Conservation (phyloP, 1,284 basidiomycete species). For the Earliella scabrosa region DNA sequence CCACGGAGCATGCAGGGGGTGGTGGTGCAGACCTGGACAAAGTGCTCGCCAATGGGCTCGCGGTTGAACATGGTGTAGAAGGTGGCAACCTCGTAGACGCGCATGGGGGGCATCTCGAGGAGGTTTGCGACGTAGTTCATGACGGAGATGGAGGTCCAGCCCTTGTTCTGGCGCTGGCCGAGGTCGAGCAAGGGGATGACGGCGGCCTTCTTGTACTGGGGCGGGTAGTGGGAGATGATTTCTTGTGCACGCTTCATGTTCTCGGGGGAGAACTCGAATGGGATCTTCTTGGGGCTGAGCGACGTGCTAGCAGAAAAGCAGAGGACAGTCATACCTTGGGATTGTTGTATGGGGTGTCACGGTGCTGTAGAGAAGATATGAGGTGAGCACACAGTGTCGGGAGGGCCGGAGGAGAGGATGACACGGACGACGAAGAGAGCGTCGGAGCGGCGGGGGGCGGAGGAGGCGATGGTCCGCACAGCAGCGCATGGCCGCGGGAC, state of each 20-base stretch:
- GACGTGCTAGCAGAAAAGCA: too few species aligned
- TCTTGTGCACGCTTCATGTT: slow-evolving; percentile 87
- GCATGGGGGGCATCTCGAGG: slow-evolving; percentile 96
- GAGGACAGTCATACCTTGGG: slow-evolving; percentile 68
- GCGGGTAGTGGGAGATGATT: slow-evolving; percentile 92
- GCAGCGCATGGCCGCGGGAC: slow-evolving; percentile 20
- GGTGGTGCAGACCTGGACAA: slow-evolving; percentile 98
- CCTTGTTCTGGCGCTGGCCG: slow-evolving; percentile 96
- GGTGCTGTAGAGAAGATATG: slow-evolving; percentile 62
- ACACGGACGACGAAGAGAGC: slow-evolving; percentile 57
- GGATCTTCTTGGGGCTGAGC: slow-evolving; percentile 60
- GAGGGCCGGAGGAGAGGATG: slow-evolving; percentile 2
- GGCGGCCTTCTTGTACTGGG: slow-evolving; percentile 98
- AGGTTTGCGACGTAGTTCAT: slow-evolving; percentile 98
- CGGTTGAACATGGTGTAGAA: slow-evolving; percentile 99
- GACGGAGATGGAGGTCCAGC: slow-evolving; percentile 98
- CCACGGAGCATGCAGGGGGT: slow-evolving; percentile 98
- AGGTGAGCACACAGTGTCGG: slow-evolving; percentile 15
- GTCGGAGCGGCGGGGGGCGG: slow-evolving; percentile 48
- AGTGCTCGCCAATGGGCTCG: slow-evolving; percentile 94
- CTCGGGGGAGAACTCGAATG: slow-evolving; percentile 85
- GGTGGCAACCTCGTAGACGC: slow-evolving; percentile 98
- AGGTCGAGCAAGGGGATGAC: slow-evolving; percentile 97
- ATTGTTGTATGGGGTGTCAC: slow-evolving; percentile 94
- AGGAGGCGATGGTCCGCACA: slow-evolving; percentile 41